Evolutionary conservation across 352 stramenopile species (phyloP), one percentile per base, ranked within the genome.

Genomic region (Phytophthora cryptogea): DNA sequence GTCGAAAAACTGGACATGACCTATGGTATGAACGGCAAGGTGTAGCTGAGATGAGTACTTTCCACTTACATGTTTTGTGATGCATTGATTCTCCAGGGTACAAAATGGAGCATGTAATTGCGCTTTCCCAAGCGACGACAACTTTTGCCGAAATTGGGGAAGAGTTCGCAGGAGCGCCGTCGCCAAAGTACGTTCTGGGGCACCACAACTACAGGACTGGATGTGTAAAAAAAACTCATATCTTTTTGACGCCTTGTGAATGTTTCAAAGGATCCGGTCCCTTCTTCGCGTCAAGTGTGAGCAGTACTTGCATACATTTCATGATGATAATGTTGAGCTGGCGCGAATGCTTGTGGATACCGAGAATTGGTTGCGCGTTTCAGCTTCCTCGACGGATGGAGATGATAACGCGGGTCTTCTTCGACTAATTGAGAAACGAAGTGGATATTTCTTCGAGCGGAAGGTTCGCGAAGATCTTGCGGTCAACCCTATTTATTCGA

Each of bases 61-160:
- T 33, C n/a, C 16, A 8, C 16, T 76, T n/a, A 66, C 43, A 40
- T 28, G 35, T 42, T 40, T 23, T 39, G 28, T 60, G 5, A 11
- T 41, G 47, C 56, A 17, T 47, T 8, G 31, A 32, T 45, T 35
- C 3, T 16, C 20, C 56, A 94, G 82, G 79, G 5, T 86, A 93
- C 65, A 93, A 96, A 52, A 80, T 96, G 59, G 89, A 96, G 54
- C 87, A 96, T 37, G 82, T 97, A 14, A 90, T 95, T 41, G 75
- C 70, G 6, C 68, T 97, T 39, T 85, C 88, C 35, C 78, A 90
- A 43, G 74, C 79, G 3, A 93, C 88, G 5, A 78, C 75, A 30
- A 78, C 71, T 28, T 89, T 96, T 49, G 81, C 89, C 33, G 77
- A 91, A 45, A 79, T 97, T 17, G 90, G 89, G 1, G 82, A 95